Conservation (phyloP, 192 early-diverging fungal species). For the Phlyctochytrium bullatum region DNA sequence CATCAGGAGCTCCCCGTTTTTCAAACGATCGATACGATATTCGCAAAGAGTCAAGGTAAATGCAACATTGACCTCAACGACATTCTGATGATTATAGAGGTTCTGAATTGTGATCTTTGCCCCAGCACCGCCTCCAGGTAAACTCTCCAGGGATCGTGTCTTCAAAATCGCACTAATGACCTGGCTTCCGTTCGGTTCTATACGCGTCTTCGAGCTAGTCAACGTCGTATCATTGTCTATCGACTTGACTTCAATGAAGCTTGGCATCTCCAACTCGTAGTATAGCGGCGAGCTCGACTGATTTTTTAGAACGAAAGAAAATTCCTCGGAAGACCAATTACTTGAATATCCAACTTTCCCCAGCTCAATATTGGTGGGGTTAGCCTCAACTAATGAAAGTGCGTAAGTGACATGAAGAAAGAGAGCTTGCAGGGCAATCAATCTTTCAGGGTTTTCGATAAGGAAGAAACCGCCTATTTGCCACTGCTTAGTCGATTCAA, state of each 20-base stretch:
- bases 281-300: constrained; percentile 57
- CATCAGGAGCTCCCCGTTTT: constrained; percentile 63
- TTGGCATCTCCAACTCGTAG: constrained; percentile 55
- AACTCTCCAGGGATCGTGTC: constrained; percentile 54
- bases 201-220: constrained; percentile 20
- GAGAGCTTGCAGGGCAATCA: constrained; percentile 55
- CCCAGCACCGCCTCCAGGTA: constrained; percentile 43
- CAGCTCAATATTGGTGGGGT: constrained; percentile 55
- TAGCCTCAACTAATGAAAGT: constrained; percentile 55
- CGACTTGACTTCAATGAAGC: constrained; percentile 44
- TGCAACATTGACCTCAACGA: constrained; percentile 46
- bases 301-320: constrained; percentile 66
- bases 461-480: constrained; percentile 56
- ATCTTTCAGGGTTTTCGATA: constrained; percentile 52
- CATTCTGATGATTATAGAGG: constrained; percentile 63
- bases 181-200: constrained; percentile 32
- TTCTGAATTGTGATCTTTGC: constrained; percentile 62
- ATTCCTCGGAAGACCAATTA: constrained; percentile 60
- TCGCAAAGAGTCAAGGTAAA: constrained; percentile 69
- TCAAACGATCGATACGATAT: constrained; percentile 70
- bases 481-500: constrained; percentile 56
- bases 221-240: background rate
- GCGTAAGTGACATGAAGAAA: constrained; percentile 62
- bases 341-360: constrained; percentile 78
- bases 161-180: constrained; percentile 61